A percentile compares a stretch with the other conserved stretches of the same genome.
Conservation (phyloP, 257 asterid genomes). For the Solanum piurae region DNA sequence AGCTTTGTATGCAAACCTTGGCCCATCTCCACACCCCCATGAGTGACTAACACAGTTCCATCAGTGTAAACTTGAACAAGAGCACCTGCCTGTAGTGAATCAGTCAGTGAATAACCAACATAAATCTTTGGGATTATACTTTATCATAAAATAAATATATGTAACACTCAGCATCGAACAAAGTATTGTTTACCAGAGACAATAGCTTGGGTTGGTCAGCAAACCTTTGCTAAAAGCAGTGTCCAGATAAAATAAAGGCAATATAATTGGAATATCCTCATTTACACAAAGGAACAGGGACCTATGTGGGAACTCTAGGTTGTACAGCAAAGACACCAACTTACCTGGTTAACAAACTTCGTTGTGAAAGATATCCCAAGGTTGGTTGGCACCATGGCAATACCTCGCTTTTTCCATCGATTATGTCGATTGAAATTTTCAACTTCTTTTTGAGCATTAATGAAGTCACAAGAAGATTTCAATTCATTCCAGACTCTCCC, state of each 20-base stretch:
- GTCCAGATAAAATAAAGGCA: background rate
- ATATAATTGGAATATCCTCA: background rate
- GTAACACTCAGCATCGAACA: background rate
- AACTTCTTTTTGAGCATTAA: conserved; percentile 50
- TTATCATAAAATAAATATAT: background rate
- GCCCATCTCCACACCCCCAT: conserved; percentile 99
- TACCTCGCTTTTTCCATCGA: conserved; percentile 90
- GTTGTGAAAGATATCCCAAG: conserved; percentile 91
- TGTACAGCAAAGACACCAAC: background rate
- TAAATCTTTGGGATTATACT: background rate
- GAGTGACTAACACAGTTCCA: conserved; percentile 94
- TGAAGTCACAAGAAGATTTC: conserved; percentile 47
- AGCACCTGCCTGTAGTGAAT: conserved; percentile 71
- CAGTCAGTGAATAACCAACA: background rate
- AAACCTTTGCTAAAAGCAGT: background rate
- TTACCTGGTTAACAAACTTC: conserved; percentile 93
- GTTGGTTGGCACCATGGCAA: conserved; percentile 76
- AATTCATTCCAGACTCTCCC: conserved; percentile 72
- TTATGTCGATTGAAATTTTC: conserved; percentile 55
- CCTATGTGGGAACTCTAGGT: background rate
- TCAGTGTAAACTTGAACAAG: conserved; percentile 94
- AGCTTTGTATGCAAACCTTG: conserved; percentile 97
- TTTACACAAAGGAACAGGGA: background rate
- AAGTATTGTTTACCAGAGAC: background rate
- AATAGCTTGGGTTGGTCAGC: background rate